phyloP scores from a whole-genome alignment of 139 green algal genomes.

The Pleodorina starrii region DNA sequence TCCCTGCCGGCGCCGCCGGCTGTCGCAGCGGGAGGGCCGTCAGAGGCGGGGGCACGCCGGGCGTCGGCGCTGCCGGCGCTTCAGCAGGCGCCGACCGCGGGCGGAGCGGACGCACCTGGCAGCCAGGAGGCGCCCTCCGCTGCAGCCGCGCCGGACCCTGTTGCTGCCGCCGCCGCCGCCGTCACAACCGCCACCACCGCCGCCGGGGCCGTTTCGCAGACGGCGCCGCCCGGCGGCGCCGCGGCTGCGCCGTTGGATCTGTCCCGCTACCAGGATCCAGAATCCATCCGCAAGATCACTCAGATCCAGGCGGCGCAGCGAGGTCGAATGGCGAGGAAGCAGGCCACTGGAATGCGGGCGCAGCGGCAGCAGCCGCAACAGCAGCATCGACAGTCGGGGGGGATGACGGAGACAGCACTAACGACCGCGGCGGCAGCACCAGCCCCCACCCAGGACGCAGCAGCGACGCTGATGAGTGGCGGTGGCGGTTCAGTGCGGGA shows the following conservation, averaged over 20 bases:
- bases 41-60: not conserved
- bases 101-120: too few relatives aligned
- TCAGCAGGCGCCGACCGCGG: not conserved
- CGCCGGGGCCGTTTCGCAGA: not conserved
- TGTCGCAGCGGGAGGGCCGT: not conserved
- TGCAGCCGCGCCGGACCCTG: not conserved
- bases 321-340: not conserved
- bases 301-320: constrained; percentile 19
- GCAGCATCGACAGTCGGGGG: not conserved
- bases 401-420: not conserved
- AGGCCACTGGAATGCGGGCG: not conserved
- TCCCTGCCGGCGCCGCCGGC: not conserved
- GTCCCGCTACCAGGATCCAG: constrained; percentile 10
- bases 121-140: not conserved
- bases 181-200: not conserved
- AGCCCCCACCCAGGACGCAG: too few relatives aligned
- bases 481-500: too few relatives aligned
- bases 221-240: not conserved
- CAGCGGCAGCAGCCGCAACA: not conserved
- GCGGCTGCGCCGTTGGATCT: constrained; percentile 8
- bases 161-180: not conserved
- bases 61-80: not conserved
- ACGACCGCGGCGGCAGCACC: not conserved
- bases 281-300: not conserved
- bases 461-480: too few relatives aligned